phyloP scores from a whole-genome alignment of 2,329 filamentous ascomycete genomes.

The Didymella arachidicola region DNA sequence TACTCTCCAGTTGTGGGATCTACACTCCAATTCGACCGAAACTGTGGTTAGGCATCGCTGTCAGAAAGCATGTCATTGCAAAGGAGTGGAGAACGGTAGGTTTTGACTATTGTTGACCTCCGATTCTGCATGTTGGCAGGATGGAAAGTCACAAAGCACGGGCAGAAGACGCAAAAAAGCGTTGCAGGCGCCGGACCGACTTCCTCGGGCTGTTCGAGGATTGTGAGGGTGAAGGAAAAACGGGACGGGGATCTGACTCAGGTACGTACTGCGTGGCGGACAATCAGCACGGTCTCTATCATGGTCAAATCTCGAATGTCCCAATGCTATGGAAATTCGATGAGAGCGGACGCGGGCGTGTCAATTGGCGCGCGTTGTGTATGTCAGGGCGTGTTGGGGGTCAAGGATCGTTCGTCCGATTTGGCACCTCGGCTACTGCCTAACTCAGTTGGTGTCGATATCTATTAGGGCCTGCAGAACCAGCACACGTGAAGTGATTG shows the following conservation, averaged over 20 bases:
- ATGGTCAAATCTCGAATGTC: constrained; percentile 27
- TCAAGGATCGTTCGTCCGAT: neutral
- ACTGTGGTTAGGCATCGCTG: constrained; percentile 57
- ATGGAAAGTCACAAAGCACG: constrained; percentile 21
- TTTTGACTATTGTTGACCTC: constrained; percentile 19
- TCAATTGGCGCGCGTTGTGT: constrained; percentile 10
- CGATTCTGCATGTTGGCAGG: constrained; percentile 8
- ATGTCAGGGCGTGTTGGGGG: constrained; percentile 7
- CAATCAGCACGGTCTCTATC: constrained; percentile 60
- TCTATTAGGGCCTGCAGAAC: constrained; percentile 1
- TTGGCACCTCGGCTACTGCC: constrained; percentile 19
- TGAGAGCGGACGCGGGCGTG: constrained; percentile 1
- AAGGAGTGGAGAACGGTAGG: constrained; percentile 20
- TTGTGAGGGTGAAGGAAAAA: constrained; percentile 13
- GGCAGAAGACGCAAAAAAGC: constrained; percentile 11
- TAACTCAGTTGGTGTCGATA: neutral
- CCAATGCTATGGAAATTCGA: constrained; percentile 5
- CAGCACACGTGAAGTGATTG: neutral
- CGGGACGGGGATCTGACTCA: constrained; percentile 20
- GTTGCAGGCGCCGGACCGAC: constrained; percentile 16
- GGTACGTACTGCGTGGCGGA: constrained; percentile 60
- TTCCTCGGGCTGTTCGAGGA: constrained; percentile 21
- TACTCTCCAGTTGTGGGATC: constrained; percentile 83
- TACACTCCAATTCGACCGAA: constrained; percentile 89
- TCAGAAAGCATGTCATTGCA: constrained; percentile 31